Evolutionary conservation across 495 filamentous ascomycete species (phyloP), one percentile per base, ranked within the genome.

Genomic region (Podospora pseudopauciseta): DNA sequence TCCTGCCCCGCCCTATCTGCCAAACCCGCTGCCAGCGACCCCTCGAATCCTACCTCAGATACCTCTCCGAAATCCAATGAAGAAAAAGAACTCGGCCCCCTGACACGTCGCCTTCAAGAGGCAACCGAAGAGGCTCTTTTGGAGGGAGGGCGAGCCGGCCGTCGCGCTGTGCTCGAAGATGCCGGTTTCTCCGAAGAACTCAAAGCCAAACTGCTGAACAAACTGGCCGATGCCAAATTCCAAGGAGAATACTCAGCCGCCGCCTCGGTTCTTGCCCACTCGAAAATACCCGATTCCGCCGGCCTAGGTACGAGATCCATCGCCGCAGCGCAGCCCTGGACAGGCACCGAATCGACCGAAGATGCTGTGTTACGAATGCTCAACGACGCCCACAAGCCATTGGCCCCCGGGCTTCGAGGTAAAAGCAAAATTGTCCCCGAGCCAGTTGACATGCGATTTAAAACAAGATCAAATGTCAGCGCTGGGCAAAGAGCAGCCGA

Each of bases 311-410:
- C 90, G 11, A 85, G 90, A 57, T 86, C 89, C 26, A 86, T 88
- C 32, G 94, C 95, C 6, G 82, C 84, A 1, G 87, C 90, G 4
- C 79, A 86, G 63, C 84, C 89, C 4, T 99, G 95, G 95, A 88
- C 85, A 11, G 95, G 94, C 19, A 83, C 81, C 18, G 95, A 99
- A 78, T 78, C 80, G 15, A 75, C 87, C 2, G 85, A 89, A 73
- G 94, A 97, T 75, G 82, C 90, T 13, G 86, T 92, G 44, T 80
- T 97, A 28, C 88, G 95, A 55, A 99, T 99, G 95, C 85, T 97
- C 13, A 85, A 88, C 39, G 93, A 97, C 74, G 84, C 90, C 61
- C 80, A 91, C 76, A 91, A 96, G 76, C 92, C 89, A 0, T 77
- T 97, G 76, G 58, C 78, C 44, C 79, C 81, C 26, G 73, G 80